Base-by-base conservation (phyloP, 2,329 filamentous ascomycete species). In the Trichophyton schoenleinii region DNA sequence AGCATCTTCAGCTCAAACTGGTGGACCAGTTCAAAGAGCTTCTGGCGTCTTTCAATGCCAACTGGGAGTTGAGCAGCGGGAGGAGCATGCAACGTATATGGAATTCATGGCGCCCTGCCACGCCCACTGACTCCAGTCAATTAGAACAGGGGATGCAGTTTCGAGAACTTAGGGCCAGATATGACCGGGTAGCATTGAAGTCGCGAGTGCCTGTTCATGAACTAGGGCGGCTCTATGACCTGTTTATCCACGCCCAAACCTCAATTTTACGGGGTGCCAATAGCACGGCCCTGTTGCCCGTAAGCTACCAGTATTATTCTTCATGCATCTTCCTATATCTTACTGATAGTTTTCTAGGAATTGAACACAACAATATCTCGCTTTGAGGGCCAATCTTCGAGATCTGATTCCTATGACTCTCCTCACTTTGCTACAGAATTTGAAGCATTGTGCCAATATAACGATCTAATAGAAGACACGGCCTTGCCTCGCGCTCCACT, bases 11-110 rank as follows among this genome's bases (percentile, higher is more conserved):
- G 9, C 64, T 66, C n/a, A 63, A 69, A 7, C 61, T 76, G 49
- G 67, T 69, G 46, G 58, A 60, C 34, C 61, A 64, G 5, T 68
- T 71, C 46, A 75, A 65, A 53, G 66, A 63, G 58, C 66, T 67
- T 53, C 73, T 81, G 49, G 75, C 75, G 44, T 79, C 80, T 58
- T 92, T 95, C 68, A 80, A 82, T 25, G 80, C 83, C 15, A 85
- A 83, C 1, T 91, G 91, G 75, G 84, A 84, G 61, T 75, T 95
- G 13, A 84, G 79, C 0, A 91, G 87, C 1, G 91, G 90, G 0
- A 76, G 91, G 11, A 86, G 84, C 66, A 94, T 95, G 88, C 88
- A 94, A 69, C 72, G 77, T 7, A 79, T 95, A 3, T 95, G 91
- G 92, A 81, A 83, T 48, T 69, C 78, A 1, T 82, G 95, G 68